phyloP scores from a whole-genome alignment of 2,329 filamentous ascomycete species.

The Calonectria multiphialidica region DNA sequence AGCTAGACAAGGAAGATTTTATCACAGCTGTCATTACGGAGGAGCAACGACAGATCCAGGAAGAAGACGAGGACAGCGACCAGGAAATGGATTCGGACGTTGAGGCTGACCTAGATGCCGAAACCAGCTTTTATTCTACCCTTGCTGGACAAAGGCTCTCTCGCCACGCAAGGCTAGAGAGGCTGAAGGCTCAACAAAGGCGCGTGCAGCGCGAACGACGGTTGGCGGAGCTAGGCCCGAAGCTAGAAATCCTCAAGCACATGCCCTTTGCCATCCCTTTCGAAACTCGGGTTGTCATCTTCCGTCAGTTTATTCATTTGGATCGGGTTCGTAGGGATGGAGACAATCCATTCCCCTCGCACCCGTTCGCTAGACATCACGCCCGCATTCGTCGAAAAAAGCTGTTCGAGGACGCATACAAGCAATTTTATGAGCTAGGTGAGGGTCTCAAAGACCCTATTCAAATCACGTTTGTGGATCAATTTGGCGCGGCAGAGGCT shows the following conservation, averaged over 20 bases:
- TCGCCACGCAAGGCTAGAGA: slow-evolving; percentile 74
- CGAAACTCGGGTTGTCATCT: slow-evolving; percentile 89
- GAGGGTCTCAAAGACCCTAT: slow-evolving; percentile 94
- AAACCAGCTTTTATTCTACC: slow-evolving; percentile 46
- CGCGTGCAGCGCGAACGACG: slow-evolving; percentile 77
- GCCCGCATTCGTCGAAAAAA: slow-evolving; percentile 83
- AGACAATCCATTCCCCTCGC: slow-evolving; percentile 24
- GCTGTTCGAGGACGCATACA: slow-evolving; percentile 88
- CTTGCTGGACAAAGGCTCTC: slow-evolving; percentile 69
- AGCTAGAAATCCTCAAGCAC: slow-evolving; percentile 90
- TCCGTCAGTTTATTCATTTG: slow-evolving; percentile 88
- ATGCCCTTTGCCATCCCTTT: slow-evolving; percentile 99
- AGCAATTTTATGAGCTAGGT: slow-evolving; percentile 84
- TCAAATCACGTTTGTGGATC: slow-evolving; percentile 95
- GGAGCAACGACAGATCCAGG: slow-evolving; percentile 81
- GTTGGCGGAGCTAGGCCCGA: slow-evolving; percentile 83
- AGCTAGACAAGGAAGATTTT: slow-evolving; percentile 91
- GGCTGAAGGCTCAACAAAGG: slow-evolving; percentile 72
- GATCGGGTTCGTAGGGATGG: slow-evolving; percentile 61
- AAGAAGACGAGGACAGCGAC: slow-evolving; percentile 52
- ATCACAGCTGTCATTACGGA: slow-evolving; percentile 88
- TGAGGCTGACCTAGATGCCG: slow-evolving; percentile 46
- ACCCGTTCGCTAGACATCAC: slow-evolving; percentile 71
- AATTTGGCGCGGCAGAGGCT: slow-evolving; percentile 87
- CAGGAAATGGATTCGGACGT: slow-evolving; percentile 45